Evolutionary conservation across 2,329 filamentous ascomycete species (phyloP), one percentile per base, ranked within the genome.

Genomic region (Emergomyces africanus): DNA sequence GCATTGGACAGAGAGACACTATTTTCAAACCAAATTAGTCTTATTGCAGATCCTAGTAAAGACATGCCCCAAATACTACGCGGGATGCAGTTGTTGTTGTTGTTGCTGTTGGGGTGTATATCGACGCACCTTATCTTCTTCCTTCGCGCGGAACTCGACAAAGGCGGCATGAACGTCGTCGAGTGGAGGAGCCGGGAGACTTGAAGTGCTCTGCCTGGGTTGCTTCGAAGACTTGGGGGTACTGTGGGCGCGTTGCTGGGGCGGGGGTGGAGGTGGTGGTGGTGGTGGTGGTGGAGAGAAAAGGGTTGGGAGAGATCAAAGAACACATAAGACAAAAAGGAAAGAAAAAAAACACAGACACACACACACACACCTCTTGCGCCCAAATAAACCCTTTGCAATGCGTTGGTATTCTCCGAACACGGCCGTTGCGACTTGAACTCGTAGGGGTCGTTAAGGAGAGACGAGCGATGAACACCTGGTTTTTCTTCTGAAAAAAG

Each of bases 131-230:
- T 76, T 76, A 64, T 76, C 74, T 66, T 76, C 74, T 61, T 76
- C 74, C 66, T 76, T 76, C 6, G 74, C 74, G 60, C 74, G 72
- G 61, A 76, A 76, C 66, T 78, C 76, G 18, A 78, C 75, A 66
- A 77, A 78, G 23, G 76, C 75, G 54, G 76, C 75, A 64, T 78
- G 76, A 15, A 78, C 76, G 63, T 78, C 76, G 61, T 78, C 76
- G 48, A 78, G 70, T 23, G 76, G 76, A 23, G 75, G 75, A 35
- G 75, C 75, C 1, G 76, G 76, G 23, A 78, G 68, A 62, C 68
- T 76, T 2, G 73, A 73, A 18, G 66, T 70, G 58, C 69, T 68
- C 57, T 65, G 68, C 63, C 74, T 73, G 14, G 69, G 62, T 58
- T 72, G 72, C 46, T 63, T 66, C 55, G 59, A 46, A 9, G 71